These are phyloP conservation scores for Aspergillus ustus DNA, from an alignment of 2,329 filamentous ascomycete genomes.

Conservation along the genomic window DNA sequence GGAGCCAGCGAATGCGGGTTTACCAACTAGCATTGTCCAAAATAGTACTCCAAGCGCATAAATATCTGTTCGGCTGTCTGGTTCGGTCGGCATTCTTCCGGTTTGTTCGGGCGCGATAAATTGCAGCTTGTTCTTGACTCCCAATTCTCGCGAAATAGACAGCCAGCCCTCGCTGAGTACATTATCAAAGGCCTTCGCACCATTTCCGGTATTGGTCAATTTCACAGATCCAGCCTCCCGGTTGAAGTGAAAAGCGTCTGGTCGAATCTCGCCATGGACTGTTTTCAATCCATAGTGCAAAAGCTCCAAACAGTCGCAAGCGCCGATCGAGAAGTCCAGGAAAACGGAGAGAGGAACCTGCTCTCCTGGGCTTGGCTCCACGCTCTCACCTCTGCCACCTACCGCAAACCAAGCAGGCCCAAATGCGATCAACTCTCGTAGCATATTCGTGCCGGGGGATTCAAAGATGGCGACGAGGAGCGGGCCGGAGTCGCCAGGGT, in stretches of 20 bases:
- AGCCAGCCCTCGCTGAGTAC: constrained; percentile 89
- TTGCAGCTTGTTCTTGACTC: constrained; percentile 84
- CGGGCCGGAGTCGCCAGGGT: constrained; percentile 70
- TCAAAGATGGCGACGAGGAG: constrained; percentile 83
- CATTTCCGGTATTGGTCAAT: constrained; percentile 83
- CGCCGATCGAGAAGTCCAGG: constrained; percentile 88
- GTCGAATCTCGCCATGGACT: constrained; percentile 88
- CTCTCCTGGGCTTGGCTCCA: constrained; percentile 56
- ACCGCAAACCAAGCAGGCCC: constrained; percentile 74
- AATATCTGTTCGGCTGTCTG: constrained; percentile 89
- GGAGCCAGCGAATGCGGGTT: constrained; percentile 77
- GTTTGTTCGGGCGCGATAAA: constrained; percentile 96
- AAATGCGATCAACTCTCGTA: constrained; percentile 73
- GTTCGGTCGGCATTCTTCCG: constrained; percentile 87
- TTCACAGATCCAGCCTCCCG: constrained; percentile 72
- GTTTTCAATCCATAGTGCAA: constrained; percentile 87
- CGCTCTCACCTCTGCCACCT: constrained; percentile 54
- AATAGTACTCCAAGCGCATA: constrained; percentile 90
- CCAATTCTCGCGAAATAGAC: constrained; percentile 77
- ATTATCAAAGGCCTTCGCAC: constrained; percentile 86
- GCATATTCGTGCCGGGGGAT: constrained; percentile 73
- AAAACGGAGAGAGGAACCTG: constrained; percentile 76
- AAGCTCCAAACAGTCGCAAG: constrained; percentile 82
- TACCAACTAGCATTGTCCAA: constrained; percentile 81
- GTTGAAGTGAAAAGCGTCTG: constrained; percentile 89